phyloP scores from a whole-genome alignment of 352 stramenopile species.

The Stephanocyclus meneghinianus region DNA sequence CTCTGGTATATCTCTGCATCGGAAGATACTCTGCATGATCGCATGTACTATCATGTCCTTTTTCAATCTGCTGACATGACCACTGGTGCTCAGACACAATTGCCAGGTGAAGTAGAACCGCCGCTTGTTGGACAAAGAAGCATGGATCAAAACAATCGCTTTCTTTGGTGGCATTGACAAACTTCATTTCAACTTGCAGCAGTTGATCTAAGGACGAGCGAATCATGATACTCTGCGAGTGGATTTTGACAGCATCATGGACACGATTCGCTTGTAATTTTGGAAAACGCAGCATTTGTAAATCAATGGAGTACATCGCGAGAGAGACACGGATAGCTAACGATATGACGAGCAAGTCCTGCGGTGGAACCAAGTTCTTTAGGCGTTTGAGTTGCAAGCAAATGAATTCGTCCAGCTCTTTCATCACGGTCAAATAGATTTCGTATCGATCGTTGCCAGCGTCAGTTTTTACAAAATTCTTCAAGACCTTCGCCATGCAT shows the following conservation, averaged over 20 bases:
- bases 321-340: slow-evolving; percentile 31
- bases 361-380: slow-evolving; percentile 7
- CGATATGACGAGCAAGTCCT: slow-evolving; percentile 23
- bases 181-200: slow-evolving; percentile 13
- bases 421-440: slow-evolving; percentile 16
- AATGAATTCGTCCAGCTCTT: slow-evolving; percentile 33
- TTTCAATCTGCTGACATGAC: background rate
- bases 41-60: background rate
- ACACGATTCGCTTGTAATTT: slow-evolving; percentile 8
- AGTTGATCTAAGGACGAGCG: slow-evolving; percentile 29
- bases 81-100: slow-evolving; percentile 34
- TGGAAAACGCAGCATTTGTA: slow-evolving; percentile 21
- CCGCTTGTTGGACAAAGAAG: slow-evolving; percentile 41
- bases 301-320: slow-evolving; percentile 30
- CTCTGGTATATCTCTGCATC: slow-evolving; percentile 18
- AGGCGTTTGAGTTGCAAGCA: slow-evolving; percentile 25
- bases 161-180: slow-evolving; percentile 7
- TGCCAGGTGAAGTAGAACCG: slow-evolving; percentile 30
- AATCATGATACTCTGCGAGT: slow-evolving; percentile 3
- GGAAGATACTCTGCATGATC: slow-evolving; percentile 1
- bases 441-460: background rate
- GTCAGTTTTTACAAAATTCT: slow-evolving; percentile 6
- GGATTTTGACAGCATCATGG: background rate
- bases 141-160: slow-evolving; percentile 12
- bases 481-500: slow-evolving; percentile 28